phyloP scores from a whole-genome alignment of 2,329 filamentous ascomycete genomes.

The Magnaporthales sp. region DNA sequence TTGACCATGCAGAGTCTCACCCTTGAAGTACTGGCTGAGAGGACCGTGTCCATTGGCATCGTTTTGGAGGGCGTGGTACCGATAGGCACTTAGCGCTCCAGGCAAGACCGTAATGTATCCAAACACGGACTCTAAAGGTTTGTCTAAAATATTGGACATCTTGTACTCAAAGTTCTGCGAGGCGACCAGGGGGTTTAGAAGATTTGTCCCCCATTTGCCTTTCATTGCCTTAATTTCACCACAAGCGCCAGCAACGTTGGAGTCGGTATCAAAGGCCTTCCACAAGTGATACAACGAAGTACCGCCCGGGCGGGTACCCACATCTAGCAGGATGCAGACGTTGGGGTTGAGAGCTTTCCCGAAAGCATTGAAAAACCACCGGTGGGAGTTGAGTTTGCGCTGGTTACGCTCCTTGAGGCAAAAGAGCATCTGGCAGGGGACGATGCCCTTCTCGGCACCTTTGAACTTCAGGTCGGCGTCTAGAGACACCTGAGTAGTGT shows the following conservation, averaged over 20 bases:
- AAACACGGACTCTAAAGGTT: constrained; percentile 93
- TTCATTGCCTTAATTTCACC: constrained; percentile 98
- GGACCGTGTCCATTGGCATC: constrained; percentile 93
- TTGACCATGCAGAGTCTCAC: constrained; percentile 90
- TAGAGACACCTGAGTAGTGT: constrained; percentile 94
- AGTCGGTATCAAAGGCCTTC: constrained; percentile 98
- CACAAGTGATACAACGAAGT: constrained; percentile 96
- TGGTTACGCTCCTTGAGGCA: constrained; percentile 96
- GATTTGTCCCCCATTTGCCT: constrained; percentile 70
- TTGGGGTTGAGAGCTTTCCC: constrained; percentile 89
- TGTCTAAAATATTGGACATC: constrained; percentile 98
- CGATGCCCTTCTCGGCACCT: constrained; percentile 96
- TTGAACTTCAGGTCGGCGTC: constrained; percentile 97
- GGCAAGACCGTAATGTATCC: constrained; percentile 97
- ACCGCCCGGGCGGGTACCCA: constrained; percentile 82
- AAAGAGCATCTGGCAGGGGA: constrained; percentile 97
- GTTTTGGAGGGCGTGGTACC: constrained; percentile 93
- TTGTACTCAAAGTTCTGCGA: constrained; percentile 99
- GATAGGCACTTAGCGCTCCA: constrained; percentile 88
- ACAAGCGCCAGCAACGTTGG: constrained; percentile 91
- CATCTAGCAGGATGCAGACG: constrained; percentile 92
- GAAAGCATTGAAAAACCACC: constrained; percentile 99
- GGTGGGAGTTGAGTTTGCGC: constrained; percentile 96
- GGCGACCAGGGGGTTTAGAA: constrained; percentile 89
- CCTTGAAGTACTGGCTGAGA: constrained; percentile 97